phyloP scores from a whole-genome alignment of 1,139 yeast genomes.

The Geotrichum candidum region DNA sequence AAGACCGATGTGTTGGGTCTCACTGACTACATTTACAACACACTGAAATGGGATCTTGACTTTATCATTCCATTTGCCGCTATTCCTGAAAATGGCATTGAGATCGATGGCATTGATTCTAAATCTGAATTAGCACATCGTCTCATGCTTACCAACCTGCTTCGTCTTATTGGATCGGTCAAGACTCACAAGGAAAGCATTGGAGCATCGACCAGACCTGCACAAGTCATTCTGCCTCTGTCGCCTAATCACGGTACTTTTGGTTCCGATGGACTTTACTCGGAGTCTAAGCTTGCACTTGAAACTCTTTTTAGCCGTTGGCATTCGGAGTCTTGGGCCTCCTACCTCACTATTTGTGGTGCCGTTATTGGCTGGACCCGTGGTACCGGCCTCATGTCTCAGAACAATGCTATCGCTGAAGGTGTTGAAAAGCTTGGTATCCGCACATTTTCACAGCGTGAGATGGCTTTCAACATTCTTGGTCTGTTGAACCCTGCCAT shows the following conservation, averaged over 20 bases:
- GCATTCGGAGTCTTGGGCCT: constrained; percentile 95
- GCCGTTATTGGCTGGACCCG: constrained; percentile 99
- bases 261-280: constrained; percentile 95
- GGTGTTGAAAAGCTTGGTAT: constrained; percentile 95
- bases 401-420: constrained; percentile 94
- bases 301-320: constrained; percentile 98
- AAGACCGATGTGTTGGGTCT: constrained; percentile 87
- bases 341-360: constrained; percentile 93
- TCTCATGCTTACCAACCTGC: constrained; percentile 91
- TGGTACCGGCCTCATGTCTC: constrained; percentile 98
- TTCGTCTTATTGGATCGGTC: constrained; percentile 86
- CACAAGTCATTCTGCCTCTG: constrained; percentile 91
- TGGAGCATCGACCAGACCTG: constrained; percentile 71
- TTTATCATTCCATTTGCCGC: constrained; percentile 93
- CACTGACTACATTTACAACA: constrained; percentile 78
- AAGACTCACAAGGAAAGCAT: constrained; percentile 75
- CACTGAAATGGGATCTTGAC: constrained; percentile 89
- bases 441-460: constrained; percentile 96
- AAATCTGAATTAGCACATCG: constrained; percentile 97
- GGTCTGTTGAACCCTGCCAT: constrained; percentile 89
- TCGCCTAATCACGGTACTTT: constrained; percentile 99
- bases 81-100: constrained; percentile 96
- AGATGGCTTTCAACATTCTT: constrained; percentile 96
- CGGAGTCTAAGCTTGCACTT: constrained; percentile 90
- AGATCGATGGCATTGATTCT: constrained; percentile 86